These are phyloP conservation scores for Protea cynaroides DNA, from an alignment of 164 flowering plant species.

Conservation along the genomic window DNA sequence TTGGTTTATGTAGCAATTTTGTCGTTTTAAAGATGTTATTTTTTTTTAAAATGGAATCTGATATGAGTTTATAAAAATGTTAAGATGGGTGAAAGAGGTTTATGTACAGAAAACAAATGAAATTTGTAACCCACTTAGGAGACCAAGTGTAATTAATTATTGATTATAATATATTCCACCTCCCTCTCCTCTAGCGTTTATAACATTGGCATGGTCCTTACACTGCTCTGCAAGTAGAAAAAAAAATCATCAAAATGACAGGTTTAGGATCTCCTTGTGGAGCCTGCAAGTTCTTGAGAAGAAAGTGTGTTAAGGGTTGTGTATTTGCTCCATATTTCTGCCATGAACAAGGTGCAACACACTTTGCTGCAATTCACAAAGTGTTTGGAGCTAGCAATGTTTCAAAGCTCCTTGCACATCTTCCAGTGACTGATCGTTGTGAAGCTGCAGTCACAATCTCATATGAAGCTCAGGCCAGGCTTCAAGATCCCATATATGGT, in stretches of 20 bases:
- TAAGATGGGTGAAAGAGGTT: constrained; percentile 21
- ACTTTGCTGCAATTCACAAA: constrained; percentile 88
- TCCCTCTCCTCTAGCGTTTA: constrained; percentile 35
- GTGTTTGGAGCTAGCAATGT: constrained; percentile 94
- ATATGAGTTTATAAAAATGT: constrained; percentile 25
- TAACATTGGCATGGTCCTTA: constrained; percentile 28
- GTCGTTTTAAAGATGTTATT: constrained; percentile 29
- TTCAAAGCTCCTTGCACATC: constrained; percentile 64
- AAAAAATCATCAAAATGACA: constrained; percentile 33
- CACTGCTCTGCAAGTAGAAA: constrained; percentile 18
- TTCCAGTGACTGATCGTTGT: constrained; percentile 58
- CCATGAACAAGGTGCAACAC: constrained; percentile 77
- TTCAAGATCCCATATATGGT: constrained; percentile 91
- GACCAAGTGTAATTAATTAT: constrained; percentile 44
- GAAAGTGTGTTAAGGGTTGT: constrained; percentile 82
- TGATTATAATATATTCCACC: constrained; percentile 32
- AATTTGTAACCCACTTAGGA: constrained; percentile 61
- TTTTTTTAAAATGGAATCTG: constrained; percentile 43
- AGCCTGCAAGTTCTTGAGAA: constrained; percentile 88
- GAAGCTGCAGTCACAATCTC: constrained; percentile 82
- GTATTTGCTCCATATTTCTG: constrained; percentile 93
- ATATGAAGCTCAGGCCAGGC: constrained; percentile 90
- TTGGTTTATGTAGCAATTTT: constrained; percentile 33
- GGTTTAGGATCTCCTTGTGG: constrained; percentile 92
- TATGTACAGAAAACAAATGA: constrained; percentile 29